Evolutionary conservation across 306 rosid genomes (phyloP).

Genomic region (Cicer judaicum): DNA sequence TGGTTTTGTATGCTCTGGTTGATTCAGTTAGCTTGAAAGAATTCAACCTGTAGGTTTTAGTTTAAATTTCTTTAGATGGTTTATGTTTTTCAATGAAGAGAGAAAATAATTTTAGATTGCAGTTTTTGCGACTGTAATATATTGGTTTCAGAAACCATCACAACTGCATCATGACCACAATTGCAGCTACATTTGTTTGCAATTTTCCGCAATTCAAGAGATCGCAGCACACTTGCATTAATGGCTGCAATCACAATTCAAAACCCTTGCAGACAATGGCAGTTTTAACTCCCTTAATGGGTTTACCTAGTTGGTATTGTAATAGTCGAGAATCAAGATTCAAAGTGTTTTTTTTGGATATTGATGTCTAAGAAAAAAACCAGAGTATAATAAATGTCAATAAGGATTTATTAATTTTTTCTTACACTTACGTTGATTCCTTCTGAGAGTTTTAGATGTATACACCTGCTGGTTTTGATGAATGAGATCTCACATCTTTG

Average conservation of each 20-base stretch:
- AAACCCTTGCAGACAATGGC: background rate
- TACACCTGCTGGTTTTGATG: background rate
- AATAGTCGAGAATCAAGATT: background rate
- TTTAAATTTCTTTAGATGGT: too few relatives aligned
- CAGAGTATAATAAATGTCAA: background rate
- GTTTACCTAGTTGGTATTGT: background rate
- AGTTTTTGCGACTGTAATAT: background rate
- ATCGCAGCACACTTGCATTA: background rate
- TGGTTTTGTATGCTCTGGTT: too few relatives aligned
- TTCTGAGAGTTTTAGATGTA: conserved; percentile 24
- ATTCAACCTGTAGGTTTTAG: too few relatives aligned
- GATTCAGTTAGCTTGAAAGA: too few relatives aligned
- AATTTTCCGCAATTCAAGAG: background rate
- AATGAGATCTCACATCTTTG: background rate
- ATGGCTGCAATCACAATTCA: background rate
- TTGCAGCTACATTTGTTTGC: background rate
- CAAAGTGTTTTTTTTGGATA: background rate
- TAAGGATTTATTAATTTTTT: conserved; percentile 9
- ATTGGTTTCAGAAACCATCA: background rate
- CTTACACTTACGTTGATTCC: background rate
- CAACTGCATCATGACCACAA: background rate
- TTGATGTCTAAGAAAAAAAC: background rate
- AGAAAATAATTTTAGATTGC: too few relatives aligned
- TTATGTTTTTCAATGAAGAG: too few relatives aligned
- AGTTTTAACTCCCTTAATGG: background rate